Base-by-base conservation (phyloP, 148 eudicot genomes). In the Rhododendron williamsianum region DNA sequence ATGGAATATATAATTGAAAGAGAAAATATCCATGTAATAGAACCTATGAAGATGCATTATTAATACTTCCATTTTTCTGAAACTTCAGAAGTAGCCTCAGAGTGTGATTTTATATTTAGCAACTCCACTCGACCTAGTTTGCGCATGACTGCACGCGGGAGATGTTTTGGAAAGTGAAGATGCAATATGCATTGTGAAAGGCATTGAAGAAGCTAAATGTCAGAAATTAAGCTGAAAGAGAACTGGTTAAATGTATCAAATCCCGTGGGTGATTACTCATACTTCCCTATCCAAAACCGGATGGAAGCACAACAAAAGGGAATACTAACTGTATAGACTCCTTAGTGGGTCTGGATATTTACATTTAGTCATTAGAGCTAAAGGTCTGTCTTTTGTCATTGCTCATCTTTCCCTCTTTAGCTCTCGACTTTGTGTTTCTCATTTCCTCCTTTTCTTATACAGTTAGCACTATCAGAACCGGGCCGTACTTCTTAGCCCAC, bases 401-500 rank as follows among this genome's bases (percentile, higher is more conserved):
- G 78, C 19, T 82, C 72, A 60, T 23, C 43, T 46, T 43, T 84
- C 80, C 80, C 60, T 84, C 43, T 60, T 58, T 81, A 30, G 82
- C 74, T 69, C 13, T 84, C 6, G 11, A n/a, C 35, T 48, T 74
- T 81, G 76, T 69, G 30, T 25, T 81, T 73, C 51, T 69, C 12
- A 83, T 71, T 84, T 86, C 48, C 78, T 58, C 80, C 78, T 4
- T 43, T 51, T 51, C 5, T 36, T 52, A 12, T 46, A 33, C 78
- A 78, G 48, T 65, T 77, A 78, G 71, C 25, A 30, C 86, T 87
- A 36, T 86, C 91, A 93, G 67, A 93, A 93, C 60, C 95, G 85
- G 27, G 93, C 92, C 36, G 96, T 95, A 90, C 98, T 95, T 90
- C 93, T 91, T 78, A 92, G 54, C 76, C 90, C 88, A 21, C 92